These are phyloP conservation scores for Fusarium torreyae DNA, from an alignment of 2,329 filamentous ascomycete species.

Conservation along the genomic window DNA sequence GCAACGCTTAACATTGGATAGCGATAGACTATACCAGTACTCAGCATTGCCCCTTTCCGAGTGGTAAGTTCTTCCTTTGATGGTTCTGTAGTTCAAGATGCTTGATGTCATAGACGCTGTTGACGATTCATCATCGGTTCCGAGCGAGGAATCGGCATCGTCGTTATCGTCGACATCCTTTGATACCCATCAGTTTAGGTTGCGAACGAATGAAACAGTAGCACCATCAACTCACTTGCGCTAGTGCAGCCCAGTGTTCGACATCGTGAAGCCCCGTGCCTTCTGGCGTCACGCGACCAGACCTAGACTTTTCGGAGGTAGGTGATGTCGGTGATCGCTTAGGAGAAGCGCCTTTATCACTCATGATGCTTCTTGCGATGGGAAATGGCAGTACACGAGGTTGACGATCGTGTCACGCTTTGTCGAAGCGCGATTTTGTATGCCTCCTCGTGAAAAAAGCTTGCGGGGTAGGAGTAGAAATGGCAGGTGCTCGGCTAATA, in stretches of 20 bases:
- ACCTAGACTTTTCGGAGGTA: background rate
- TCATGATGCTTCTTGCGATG: background rate
- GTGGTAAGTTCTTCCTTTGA: constrained; percentile 1
- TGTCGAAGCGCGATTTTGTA: too few species aligned
- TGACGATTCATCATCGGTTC: constrained; percentile 2
- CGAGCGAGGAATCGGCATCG: constrained; percentile 4
- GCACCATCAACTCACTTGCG: background rate
- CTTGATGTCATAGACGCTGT: constrained; percentile 8
- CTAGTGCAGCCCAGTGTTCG: constrained; percentile 15
- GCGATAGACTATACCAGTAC: background rate
- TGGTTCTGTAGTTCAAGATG: constrained; percentile 11
- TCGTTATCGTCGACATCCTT: background rate
- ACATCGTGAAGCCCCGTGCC: constrained; percentile 5
- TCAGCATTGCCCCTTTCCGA: constrained; percentile 12
- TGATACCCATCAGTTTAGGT: background rate
- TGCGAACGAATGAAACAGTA: background rate
- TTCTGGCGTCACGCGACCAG: background rate
- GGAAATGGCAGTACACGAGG: too few species aligned
- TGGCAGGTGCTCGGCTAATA: too few species aligned
- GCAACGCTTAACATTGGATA: background rate
- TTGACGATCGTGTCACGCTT: too few species aligned
- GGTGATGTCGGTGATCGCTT: constrained; percentile 13
- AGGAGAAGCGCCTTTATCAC: background rate
- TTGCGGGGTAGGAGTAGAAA: too few species aligned
- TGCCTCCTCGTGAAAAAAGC: too few species aligned